Conservation (phyloP, 306 rosid genomes). For the Pterocarpus macrocarpus region DNA sequence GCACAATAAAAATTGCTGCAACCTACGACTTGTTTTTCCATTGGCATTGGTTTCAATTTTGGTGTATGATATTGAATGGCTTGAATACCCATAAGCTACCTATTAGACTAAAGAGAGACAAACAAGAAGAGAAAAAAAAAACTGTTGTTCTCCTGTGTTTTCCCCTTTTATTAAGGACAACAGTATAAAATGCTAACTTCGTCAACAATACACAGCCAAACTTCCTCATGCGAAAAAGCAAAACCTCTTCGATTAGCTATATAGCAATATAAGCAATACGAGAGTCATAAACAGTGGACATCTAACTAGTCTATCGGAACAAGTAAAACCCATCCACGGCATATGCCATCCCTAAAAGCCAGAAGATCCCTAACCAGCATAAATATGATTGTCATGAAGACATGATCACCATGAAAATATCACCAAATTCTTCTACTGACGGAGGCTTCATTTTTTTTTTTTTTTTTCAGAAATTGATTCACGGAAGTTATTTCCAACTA, state of each 20-base stretch:
- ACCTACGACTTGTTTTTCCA: no score
- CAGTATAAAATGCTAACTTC: neutral
- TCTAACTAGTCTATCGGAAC: conserved; percentile 7
- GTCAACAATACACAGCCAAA: conserved; percentile 1
- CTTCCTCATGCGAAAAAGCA: conserved; percentile 12
- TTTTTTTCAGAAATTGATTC: neutral
- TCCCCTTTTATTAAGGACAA: neutral
- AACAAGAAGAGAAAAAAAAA: no score
- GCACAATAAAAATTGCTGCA: no score
- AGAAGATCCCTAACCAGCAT: conserved; percentile 26
- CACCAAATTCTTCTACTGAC: conserved; percentile 28
- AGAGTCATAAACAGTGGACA: neutral
- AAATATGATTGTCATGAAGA: conserved; percentile 21
- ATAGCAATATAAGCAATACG: neutral
- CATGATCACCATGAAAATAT: conserved; percentile 25
- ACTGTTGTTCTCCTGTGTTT: neutral
- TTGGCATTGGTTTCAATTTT: no score
- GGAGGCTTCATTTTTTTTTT: neutral
- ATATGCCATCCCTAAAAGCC: conserved; percentile 8
- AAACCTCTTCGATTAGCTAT: neutral
- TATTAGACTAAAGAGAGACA: no score
- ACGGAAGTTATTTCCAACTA: conserved; percentile 40
- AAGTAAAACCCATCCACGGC: conserved; percentile 8
- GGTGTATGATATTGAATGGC: no score
- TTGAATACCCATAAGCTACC: no score